phyloP scores from a whole-genome alignment of 2,329 filamentous ascomycete species.

The Leptographium radiaticola region DNA sequence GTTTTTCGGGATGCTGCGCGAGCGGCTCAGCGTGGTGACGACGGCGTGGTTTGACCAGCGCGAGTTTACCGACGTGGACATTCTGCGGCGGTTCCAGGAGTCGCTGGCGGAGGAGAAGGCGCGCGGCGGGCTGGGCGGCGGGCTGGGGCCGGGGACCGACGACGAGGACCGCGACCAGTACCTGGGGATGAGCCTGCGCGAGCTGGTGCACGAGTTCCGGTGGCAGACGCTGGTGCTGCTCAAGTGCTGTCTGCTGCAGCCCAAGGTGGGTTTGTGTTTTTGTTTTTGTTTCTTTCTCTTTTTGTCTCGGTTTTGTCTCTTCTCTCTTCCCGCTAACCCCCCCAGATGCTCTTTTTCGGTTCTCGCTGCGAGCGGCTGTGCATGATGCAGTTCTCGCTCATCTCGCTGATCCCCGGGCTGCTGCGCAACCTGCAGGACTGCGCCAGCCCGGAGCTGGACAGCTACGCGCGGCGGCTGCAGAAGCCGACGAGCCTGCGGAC shows the following conservation, averaged over 20 bases:
- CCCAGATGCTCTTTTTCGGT: slow-evolving; percentile 93
- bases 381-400: slow-evolving; percentile 96
- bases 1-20: slow-evolving; percentile 78
- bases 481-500: slow-evolving; percentile 78
- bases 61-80: slow-evolving; percentile 85
- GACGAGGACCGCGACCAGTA: slow-evolving; percentile 74
- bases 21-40: slow-evolving; percentile 81
- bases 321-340: background rate
- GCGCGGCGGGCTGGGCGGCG: slow-evolving; percentile 29
- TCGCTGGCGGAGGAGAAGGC: slow-evolving; percentile 59
- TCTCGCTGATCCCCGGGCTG: slow-evolving; percentile 88
- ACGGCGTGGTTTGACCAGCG: slow-evolving; percentile 92
- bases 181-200: slow-evolving; percentile 74
- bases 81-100: slow-evolving; percentile 81
- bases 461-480: slow-evolving; percentile 59
- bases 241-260: slow-evolving; percentile 86
- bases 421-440: slow-evolving; percentile 88
- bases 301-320: no score
- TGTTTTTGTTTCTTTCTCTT: no score
- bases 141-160: slow-evolving; percentile 21
- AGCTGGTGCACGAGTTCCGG: slow-evolving; percentile 87
- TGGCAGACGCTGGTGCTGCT: slow-evolving; percentile 89
- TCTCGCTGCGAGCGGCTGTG: slow-evolving; percentile 91
- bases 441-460: slow-evolving; percentile 84
- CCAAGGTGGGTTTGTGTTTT: slow-evolving; percentile 51